phyloP scores from a whole-genome alignment of 148 eudicot genomes.

The Vaccinium darrowii region DNA sequence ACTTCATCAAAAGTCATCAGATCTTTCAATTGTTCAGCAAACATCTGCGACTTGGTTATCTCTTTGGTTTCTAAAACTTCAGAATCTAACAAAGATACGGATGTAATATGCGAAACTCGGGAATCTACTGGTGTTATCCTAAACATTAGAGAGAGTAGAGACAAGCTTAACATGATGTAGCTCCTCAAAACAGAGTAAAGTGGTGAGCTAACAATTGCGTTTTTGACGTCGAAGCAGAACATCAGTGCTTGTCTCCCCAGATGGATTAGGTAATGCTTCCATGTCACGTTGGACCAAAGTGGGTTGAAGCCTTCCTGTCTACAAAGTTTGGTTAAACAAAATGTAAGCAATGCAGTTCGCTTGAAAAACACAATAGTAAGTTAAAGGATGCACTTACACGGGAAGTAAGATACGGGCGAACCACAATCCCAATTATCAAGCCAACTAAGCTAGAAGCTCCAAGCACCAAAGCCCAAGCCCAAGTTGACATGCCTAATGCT shows the following conservation, averaged over 20 bases:
- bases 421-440: constrained; percentile 46
- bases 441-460: constrained; percentile 48
- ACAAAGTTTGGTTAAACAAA: constrained; percentile 42
- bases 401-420: constrained; percentile 57
- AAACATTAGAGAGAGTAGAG: constrained; percentile 52
- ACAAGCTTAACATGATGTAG: constrained; percentile 30
- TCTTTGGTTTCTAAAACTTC: constrained; percentile 25
- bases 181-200: constrained; percentile 17
- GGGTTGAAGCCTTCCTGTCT: constrained; percentile 59
- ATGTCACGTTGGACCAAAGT: constrained; percentile 44
- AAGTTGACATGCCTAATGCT: constrained; percentile 36
- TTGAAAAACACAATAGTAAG: background rate
- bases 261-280: constrained; percentile 64
- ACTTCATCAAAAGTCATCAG: constrained; percentile 41
- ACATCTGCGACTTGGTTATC: constrained; percentile 23
- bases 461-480: constrained; percentile 42
- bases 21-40: constrained; percentile 45
- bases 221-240: constrained; percentile 63
- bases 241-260: constrained; percentile 62
- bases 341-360: constrained; percentile 5
- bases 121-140: constrained; percentile 26
- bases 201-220: constrained; percentile 64
- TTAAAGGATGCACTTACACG: constrained; percentile 44
- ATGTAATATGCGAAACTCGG: constrained; percentile 22
- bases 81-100: constrained; percentile 53